phyloP scores from a whole-genome alignment of 1,284 basidiomycete genomes.

The Boletus sp. region DNA sequence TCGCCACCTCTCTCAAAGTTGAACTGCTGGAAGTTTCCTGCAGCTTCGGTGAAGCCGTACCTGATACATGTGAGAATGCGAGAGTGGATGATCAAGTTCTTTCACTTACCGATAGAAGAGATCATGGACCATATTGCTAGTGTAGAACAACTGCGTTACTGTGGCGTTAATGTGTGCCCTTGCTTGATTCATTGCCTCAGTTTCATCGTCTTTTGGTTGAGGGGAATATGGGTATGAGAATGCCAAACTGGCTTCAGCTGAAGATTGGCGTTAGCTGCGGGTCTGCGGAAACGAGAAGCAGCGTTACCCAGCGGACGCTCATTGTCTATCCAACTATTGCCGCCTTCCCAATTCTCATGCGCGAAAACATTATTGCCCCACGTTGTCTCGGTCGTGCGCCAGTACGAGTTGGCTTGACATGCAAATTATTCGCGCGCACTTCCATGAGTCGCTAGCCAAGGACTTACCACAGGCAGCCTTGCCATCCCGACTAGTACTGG shows the following conservation, averaged over 20 bases:
- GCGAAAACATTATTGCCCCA: constrained; percentile 91
- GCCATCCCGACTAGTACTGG: constrained; percentile 21
- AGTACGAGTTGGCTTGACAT: constrained; percentile 32
- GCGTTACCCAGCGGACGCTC: constrained; percentile 60
- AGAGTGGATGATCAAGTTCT: constrained; percentile 18
- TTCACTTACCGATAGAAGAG: constrained; percentile 57
- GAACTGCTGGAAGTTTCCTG: constrained; percentile 97
- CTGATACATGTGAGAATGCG: constrained; percentile 30
- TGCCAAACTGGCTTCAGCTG: constrained; percentile 16
- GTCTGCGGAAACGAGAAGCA: background rate
- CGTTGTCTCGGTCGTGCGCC: constrained; percentile 72
- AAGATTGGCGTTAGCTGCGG: constrained; percentile 4
- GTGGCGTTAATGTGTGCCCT: constrained; percentile 83
- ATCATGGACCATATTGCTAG: constrained; percentile 80
- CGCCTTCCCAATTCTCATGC: constrained; percentile 88
- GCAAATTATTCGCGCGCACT: background rate
- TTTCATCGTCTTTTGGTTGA: constrained; percentile 42
- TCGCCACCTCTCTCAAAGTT: constrained; percentile 89
- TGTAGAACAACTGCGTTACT: constrained; percentile 91
- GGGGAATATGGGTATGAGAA: constrained; percentile 77
- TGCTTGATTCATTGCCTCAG: constrained; percentile 56
- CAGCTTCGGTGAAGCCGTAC: constrained; percentile 86
- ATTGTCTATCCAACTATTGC: constrained; percentile 70
- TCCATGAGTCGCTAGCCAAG: background rate
- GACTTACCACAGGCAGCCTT: constrained; percentile 15